Percentiles rank a stretch among this genome's conserved stretches.
Conservation (phyloP, 148 eudicot genomes). For the Hydrangea macrophylla region DNA sequence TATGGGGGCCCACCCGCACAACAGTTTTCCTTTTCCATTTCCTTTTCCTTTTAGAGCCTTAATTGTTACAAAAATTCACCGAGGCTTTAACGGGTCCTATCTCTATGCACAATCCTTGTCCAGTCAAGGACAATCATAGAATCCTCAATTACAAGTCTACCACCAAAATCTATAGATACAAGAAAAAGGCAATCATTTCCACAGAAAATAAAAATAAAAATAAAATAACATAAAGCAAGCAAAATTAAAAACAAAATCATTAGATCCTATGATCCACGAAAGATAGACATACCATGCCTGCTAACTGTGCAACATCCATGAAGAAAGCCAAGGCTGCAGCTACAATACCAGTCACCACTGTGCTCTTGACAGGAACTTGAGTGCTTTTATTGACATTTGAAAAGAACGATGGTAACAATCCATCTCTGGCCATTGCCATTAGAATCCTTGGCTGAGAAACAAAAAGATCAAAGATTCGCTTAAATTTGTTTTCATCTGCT, state of each 20-base stretch:
- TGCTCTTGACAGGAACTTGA: conserved; percentile 92
- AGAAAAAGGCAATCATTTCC: background rate
- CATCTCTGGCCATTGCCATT: conserved; percentile 99
- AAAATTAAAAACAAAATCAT: background rate
- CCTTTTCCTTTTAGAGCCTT: too few species aligned
- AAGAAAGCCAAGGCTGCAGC: conserved; percentile 74
- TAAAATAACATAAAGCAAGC: too few species aligned
- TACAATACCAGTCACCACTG: conserved; percentile 63
- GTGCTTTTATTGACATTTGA: conserved; percentile 69
- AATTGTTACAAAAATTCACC: background rate
- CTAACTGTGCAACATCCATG: conserved; percentile 90
- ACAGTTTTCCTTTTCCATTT: too few species aligned
- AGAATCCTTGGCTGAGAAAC: conserved; percentile 80
- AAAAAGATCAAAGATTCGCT: conserved; percentile 15
- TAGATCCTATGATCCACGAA: background rate
- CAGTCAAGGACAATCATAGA: background rate
- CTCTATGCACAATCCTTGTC: background rate
- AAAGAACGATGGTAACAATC: conserved; percentile 90
- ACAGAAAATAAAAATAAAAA: too few species aligned
- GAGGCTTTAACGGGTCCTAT: background rate
- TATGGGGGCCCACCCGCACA: too few species aligned
- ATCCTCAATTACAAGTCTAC: conserved; percentile 2
- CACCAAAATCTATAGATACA: background rate
- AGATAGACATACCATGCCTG: conserved; percentile 76
- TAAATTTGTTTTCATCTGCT: background rate